Evolutionary conservation across 2,329 filamentous ascomycete species (phyloP).

Genomic region (Exophiala viscosa): DNA sequence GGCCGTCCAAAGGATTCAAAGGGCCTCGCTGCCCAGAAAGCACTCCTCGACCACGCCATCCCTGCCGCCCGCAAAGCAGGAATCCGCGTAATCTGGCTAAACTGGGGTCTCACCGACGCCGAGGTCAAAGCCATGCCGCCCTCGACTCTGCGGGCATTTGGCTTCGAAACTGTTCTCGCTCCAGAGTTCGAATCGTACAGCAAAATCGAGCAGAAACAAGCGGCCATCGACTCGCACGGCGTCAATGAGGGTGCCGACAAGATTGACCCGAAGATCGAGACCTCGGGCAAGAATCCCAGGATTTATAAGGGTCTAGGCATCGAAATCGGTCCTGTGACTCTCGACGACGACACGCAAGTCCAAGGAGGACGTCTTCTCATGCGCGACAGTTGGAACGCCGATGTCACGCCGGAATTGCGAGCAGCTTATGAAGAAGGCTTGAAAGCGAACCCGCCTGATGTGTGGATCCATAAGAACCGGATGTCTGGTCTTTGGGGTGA

Average conservation of each 20-base stretch:
- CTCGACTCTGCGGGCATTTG: slow-evolving; percentile 48
- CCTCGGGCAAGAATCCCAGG: slow-evolving; percentile 27
- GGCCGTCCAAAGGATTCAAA: slow-evolving; percentile 41
- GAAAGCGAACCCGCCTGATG: slow-evolving; percentile 38
- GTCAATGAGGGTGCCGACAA: slow-evolving; percentile 26
- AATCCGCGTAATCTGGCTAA: slow-evolving; percentile 52
- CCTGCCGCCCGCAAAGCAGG: slow-evolving; percentile 50
- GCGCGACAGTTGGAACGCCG: slow-evolving; percentile 56
- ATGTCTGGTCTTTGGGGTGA: slow-evolving; percentile 56
- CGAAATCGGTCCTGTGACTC: slow-evolving; percentile 43
- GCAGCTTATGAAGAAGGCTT: slow-evolving; percentile 34
- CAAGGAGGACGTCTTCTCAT: slow-evolving; percentile 44
- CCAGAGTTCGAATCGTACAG: slow-evolving; percentile 19
- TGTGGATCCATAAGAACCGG: slow-evolving; percentile 55
- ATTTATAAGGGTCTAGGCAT: slow-evolving; percentile 45
- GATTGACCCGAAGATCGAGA: slow-evolving; percentile 17
- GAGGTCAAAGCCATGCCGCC: slow-evolving; percentile 53
- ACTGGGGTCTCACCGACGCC: slow-evolving; percentile 55
- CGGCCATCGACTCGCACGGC: slow-evolving; percentile 28
- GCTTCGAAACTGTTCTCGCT: slow-evolving; percentile 35
- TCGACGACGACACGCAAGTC: slow-evolving; percentile 24
- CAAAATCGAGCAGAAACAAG: slow-evolving; percentile 16
- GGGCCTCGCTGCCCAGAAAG: slow-evolving; percentile 41
- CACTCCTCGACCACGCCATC: slow-evolving; percentile 43
- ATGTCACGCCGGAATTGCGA: slow-evolving; percentile 48